Conservation (phyloP, 2,329 filamentous ascomycete genomes). For the Penicillium nordicum region DNA sequence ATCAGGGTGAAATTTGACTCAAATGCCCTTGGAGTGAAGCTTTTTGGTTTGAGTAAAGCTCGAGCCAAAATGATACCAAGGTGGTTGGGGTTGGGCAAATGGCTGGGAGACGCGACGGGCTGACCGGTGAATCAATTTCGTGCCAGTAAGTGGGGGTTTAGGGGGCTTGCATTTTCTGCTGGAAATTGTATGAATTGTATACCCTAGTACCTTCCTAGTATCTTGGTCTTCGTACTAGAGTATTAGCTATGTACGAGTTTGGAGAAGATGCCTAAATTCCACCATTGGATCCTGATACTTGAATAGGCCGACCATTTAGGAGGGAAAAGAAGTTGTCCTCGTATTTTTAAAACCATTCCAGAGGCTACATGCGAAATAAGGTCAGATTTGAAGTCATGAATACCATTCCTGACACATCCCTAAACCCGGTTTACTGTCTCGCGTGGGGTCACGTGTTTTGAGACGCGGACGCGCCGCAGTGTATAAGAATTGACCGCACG, state of each 20-base stretch:
- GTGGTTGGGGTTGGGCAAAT: not conserved
- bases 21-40: not conserved
- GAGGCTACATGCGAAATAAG: not conserved
- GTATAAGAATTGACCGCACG: not conserved
- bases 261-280: not conserved
- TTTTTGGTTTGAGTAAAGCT: not conserved
- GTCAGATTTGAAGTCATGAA: not conserved
- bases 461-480: constrained; percentile 8
- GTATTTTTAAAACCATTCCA: not conserved
- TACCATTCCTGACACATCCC: constrained; percentile 9
- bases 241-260: not conserved
- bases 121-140: not conserved
- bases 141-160: constrained; percentile 1
- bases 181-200: not conserved
- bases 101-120: constrained; percentile 4
- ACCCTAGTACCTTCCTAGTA: not conserved
- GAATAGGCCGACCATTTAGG: not conserved
- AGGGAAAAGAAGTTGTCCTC: not conserved
- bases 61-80: not conserved
- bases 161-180: constrained; percentile 1
- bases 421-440: constrained; percentile 5
- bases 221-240: not conserved
- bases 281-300: not conserved
- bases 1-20: not conserved
- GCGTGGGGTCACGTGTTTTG: constrained; percentile 9